Base-by-base conservation (phyloP, 2,329 filamentous ascomycete species). In the Fusarium mangiferae region DNA sequence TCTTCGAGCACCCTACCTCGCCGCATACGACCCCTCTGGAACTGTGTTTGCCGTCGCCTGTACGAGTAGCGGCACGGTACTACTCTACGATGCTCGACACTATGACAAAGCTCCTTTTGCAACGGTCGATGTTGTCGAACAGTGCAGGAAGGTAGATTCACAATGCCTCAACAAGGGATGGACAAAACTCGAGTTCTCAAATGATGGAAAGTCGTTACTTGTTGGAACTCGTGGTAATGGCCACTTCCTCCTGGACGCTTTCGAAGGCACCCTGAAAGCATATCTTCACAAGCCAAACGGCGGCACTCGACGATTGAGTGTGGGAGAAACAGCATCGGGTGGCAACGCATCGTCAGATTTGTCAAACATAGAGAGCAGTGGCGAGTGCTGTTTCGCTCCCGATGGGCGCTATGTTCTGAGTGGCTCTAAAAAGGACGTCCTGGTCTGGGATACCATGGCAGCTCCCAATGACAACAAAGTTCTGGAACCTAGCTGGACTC, bases 131-230 rank as follows among this genome's bases (percentile, higher is more conserved):
- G 86, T 98, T 22, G 83, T 90, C 30, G 90, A 92, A 63, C 83
- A 86, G 57, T 85, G 85, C 51, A 80, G 84, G 78, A 68, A 83
- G 78, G 78, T 86, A 57, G 85, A 89, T 72, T 82, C 86, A 11
- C 88, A 91, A 54, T 90, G 93, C 58, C 83, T 88, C 3, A 85
- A 89, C 69, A 88, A 88, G 59, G 92, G 92, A 17, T 99, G 96
- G 96, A 96, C 94, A 4, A 95, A 93, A 76, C 87, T 99, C 46
- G 95, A 98, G 78, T 98, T 99, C 81, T 96, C 94, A 66, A 99
- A 99, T 78, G 96, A 99, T 78, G 96, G 96, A 24, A 97, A 97
- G 79, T 90, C 90, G 68, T 84, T 99, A 54, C 87, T 99, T 10
- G 82, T 99, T 24, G 94, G 93, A 20, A 98, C 96, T 5, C 94